These are phyloP conservation scores for Eragrostis curvula DNA, from an alignment of 176 grass and related monocot genomes.

Conservation along the genomic window DNA sequence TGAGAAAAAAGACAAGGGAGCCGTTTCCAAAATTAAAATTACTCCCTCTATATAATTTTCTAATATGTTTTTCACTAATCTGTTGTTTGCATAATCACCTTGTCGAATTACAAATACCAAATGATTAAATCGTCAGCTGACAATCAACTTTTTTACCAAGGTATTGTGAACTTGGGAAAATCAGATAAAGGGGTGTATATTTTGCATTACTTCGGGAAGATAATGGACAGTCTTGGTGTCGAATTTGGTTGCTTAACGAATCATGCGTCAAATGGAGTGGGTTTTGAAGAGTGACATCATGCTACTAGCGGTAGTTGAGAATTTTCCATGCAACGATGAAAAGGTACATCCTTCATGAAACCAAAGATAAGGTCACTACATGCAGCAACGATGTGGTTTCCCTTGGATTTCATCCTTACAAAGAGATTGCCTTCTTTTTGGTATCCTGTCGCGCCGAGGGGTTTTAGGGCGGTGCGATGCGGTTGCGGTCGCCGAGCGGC, in stretches of 20 bases:
- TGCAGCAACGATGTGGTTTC: not conserved
- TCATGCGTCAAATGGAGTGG: not conserved
- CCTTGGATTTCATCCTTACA: constrained; percentile 5
- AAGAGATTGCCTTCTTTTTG: not conserved
- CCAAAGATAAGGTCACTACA: not conserved
- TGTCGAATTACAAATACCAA: not conserved
- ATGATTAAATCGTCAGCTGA: not conserved
- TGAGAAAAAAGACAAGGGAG: no score
- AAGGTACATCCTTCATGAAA: not conserved
- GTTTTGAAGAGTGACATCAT: constrained; percentile 2
- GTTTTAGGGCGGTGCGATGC: no score
- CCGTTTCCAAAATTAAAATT: not conserved
- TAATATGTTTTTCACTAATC: not conserved
- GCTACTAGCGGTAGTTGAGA: not conserved
- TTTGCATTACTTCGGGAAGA: not conserved
- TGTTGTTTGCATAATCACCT: not conserved
- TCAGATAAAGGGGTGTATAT: not conserved
- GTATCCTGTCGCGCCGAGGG: no score
- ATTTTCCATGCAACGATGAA: not conserved
- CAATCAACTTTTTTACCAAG: not conserved
- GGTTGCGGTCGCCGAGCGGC: no score
- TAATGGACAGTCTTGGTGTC: not conserved
- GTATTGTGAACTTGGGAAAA: not conserved
- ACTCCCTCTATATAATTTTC: not conserved
- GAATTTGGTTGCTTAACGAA: not conserved